Base-by-base conservation (phyloP, 179 eudicot genomes). In the Carnegiea gigantea region DNA sequence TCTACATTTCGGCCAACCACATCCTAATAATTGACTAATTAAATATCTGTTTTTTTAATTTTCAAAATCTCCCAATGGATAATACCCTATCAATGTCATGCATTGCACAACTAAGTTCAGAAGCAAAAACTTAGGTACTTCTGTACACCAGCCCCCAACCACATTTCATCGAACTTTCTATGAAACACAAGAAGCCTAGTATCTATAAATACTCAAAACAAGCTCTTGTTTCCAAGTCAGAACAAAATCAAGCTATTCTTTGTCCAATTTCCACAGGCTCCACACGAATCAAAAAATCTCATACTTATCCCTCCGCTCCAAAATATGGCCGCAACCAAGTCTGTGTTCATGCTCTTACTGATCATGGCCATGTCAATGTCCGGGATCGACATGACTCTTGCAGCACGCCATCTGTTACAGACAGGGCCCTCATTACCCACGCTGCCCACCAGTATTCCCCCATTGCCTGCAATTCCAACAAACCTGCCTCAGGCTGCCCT, bases 381-480 rank as follows among this genome's bases (percentile, higher is more conserved):
- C 13, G 15, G 23, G 65, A 53, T 75, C 2, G 11, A 75, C n/a
- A 53, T 28, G 64, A 51, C 15, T n/a, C 24, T 75, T 7, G 78
- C 44, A 51, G 65, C 78, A 30, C 78, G 78, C 4, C 44, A 53
- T 28, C 64, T 75, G 24, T 28, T 75, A 20, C 65, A 75, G 65
- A 53, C 78, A 4, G 77, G 60, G 43, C 43, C 43, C 43, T 40
- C 43, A 5, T 1, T 40, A 40, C 80, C 87, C 67, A 60, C 67
- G 14, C 13, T 48, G 11, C 51, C 51, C 51, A 48, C 51, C 14
- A 12, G 14, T 8, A 48, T 48, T 48, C 64, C 64, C 71, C 82
- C 85, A 15, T 57, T 73, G 44, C 85, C 82, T 26, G 26, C 82
- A 3, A 38, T 65, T 68, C 73, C 73, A 3, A 68, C 73, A 38